A percentile compares a stretch with the other conserved stretches of the same genome.
Conservation (phyloP, 208 protist species). For the Phytomonas sp. region DNA sequence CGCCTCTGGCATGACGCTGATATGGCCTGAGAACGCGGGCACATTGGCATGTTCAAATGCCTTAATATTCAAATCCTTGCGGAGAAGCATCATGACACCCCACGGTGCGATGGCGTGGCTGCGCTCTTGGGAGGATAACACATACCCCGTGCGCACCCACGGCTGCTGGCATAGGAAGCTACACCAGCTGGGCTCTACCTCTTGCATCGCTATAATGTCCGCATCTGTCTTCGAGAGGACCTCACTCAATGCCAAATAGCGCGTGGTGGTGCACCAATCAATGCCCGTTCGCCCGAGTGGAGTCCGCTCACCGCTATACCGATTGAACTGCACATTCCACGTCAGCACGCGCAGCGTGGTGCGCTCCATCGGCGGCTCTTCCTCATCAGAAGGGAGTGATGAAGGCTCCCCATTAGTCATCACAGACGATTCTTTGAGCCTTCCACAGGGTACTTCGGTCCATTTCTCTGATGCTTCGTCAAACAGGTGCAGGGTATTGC, state of each 20-base stretch:
- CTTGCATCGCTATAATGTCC: slow-evolving; percentile 58
- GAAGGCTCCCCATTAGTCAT: too few relatives aligned
- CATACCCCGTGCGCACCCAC: slow-evolving; percentile 37
- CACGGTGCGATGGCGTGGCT: slow-evolving; percentile 40
- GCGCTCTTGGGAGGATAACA: slow-evolving; percentile 19
- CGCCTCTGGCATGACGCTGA: slow-evolving; percentile 36
- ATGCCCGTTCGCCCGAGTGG: slow-evolving; percentile 41
- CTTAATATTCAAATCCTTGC: slow-evolving; percentile 15
- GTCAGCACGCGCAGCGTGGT: slow-evolving; percentile 31
- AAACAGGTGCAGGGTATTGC: slow-evolving; percentile 16
- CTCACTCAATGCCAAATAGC: slow-evolving; percentile 33
- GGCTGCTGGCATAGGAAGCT: slow-evolving; percentile 30
- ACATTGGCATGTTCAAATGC: slow-evolving; percentile 28
- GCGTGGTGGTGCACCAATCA: slow-evolving; percentile 50
- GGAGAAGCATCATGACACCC: slow-evolving; percentile 45
- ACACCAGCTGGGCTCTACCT: slow-evolving; percentile 44
- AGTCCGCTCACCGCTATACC: slow-evolving; percentile 41
- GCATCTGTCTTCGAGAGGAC: slow-evolving; percentile 29
- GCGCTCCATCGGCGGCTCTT: background rate
- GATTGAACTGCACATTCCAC: slow-evolving; percentile 50
- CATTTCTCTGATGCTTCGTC: slow-evolving; percentile 8
- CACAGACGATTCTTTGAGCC: background rate
- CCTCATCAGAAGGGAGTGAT: background rate
- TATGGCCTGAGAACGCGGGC: slow-evolving; percentile 33
- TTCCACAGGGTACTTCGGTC: slow-evolving; percentile 17